Evolutionary conservation across 176 grass and related monocot genomes (phyloP).

Genomic region (Triticum urartu): DNA sequence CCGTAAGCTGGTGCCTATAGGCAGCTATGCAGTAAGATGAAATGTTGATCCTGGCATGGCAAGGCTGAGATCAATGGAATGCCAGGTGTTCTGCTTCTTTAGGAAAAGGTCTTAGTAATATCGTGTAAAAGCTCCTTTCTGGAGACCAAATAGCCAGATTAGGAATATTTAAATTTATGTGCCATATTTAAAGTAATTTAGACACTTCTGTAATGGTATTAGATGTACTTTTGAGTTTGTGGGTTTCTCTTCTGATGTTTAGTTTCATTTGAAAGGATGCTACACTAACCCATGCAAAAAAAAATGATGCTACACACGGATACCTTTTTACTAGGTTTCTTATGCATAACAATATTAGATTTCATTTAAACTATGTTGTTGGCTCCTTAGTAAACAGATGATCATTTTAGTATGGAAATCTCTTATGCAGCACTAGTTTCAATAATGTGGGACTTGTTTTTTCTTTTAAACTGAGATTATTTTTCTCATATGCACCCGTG

Average conservation of each 20-base stretch:
- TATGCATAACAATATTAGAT: neutral
- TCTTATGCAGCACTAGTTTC: neutral
- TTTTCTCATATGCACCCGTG: neutral
- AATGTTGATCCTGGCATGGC: neutral
- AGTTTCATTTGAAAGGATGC: neutral
- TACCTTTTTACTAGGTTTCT: neutral
- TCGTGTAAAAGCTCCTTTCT: constrained; percentile 18
- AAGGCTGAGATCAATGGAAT: constrained; percentile 11
- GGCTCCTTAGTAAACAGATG: neutral
- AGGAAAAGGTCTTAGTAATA: neutral
- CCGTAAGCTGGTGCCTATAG: neutral
- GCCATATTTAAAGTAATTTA: neutral
- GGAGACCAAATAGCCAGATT: neutral
- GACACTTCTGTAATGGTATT: neutral
- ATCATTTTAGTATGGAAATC: neutral
- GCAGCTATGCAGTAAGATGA: neutral
- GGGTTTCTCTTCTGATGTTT: neutral
- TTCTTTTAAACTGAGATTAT: neutral
- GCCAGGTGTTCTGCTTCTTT: constrained; percentile 21
- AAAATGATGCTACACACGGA: neutral
- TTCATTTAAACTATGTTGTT: neutral
- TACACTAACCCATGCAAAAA: neutral
- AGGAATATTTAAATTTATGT: neutral
- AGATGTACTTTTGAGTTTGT: neutral
- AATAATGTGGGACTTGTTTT: neutral